phyloP scores from a whole-genome alignment of 192 early-diverging fungal genomes.

The Gonapodya sp. region DNA sequence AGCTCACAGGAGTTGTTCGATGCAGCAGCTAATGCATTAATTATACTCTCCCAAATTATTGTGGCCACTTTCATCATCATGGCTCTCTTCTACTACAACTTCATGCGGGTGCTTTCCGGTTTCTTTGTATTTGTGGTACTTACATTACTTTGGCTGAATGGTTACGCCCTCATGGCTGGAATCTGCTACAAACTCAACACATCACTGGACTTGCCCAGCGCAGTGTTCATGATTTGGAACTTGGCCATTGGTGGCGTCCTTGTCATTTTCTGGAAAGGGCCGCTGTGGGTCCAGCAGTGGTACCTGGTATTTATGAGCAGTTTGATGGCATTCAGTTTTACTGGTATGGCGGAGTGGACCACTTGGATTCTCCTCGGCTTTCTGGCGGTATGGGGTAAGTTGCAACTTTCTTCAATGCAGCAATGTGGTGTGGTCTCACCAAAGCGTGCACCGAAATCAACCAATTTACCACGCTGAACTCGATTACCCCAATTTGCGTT shows the following conservation, averaged over 20 bases:
- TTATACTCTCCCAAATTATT: constrained; percentile 68
- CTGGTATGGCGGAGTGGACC: constrained; percentile 49
- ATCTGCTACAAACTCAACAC: constrained; percentile 29
- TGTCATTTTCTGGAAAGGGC: constrained; percentile 75
- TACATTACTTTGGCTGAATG: constrained; percentile 62
- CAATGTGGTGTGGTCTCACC: too few species aligned
- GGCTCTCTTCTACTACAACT: constrained; percentile 61
- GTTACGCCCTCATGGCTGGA: constrained; percentile 42
- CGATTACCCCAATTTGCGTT: too few species aligned
- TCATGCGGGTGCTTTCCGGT: constrained; percentile 64
- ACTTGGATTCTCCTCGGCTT: constrained; percentile 74
- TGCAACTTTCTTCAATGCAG: too few species aligned
- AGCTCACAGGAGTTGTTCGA: too few species aligned
- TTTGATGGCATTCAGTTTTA: constrained; percentile 48
- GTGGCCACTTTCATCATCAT: constrained; percentile 69
- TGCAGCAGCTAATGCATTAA: too few species aligned
- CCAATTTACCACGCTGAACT: too few species aligned
- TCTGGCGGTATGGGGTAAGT: constrained; percentile 72
- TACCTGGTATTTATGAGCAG: constrained; percentile 71
- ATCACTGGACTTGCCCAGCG: constrained; percentile 65
- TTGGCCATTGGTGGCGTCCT: constrained; percentile 58
- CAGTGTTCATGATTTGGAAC: constrained; percentile 76
- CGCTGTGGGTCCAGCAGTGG: constrained; percentile 59
- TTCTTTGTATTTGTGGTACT: constrained; percentile 67
- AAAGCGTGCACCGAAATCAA: too few species aligned